A percentile compares a stretch with the other conserved stretches of the same genome.
Evolutionary conservation across 768 basidiomycete species (phyloP).

Genomic region (Suillus ampliporus): DNA sequence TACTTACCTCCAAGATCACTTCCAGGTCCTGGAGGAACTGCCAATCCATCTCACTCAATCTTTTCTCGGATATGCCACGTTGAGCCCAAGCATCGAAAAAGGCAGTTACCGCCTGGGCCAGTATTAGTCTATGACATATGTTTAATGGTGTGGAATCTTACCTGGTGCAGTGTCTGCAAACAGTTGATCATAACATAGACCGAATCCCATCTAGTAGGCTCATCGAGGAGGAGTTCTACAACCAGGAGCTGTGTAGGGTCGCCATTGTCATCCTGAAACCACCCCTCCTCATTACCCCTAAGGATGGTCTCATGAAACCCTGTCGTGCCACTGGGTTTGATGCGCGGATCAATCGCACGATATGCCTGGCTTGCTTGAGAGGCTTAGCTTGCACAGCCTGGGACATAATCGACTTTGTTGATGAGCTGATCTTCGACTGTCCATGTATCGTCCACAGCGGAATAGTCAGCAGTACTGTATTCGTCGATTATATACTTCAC

Average conservation of each 20-base stretch:
- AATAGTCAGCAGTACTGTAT: conserved; percentile 6
- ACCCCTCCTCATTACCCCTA: conserved; percentile 6
- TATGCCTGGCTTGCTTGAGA: background rate
- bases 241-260: background rate
- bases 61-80: background rate
- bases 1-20: conserved; percentile 15
- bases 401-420: conserved; percentile 1
- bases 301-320: conserved; percentile 10
- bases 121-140: background rate
- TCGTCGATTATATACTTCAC: conserved; percentile 5
- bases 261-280: conserved; percentile 2
- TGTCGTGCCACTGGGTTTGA: background rate
- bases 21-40: conserved; percentile 16
- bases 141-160: background rate
- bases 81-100: conserved; percentile 9
- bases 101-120: background rate
- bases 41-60: conserved; percentile 10
- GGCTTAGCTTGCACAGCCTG: conserved; percentile 3
- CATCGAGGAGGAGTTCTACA: conserved; percentile 29
- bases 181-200: conserved; percentile 41
- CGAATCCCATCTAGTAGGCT: conserved; percentile 45
- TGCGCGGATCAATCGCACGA: background rate
- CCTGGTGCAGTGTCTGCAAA: conserved; percentile 6
- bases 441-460: background rate
- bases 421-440: conserved; percentile 1